Evolutionary conservation across 768 basidiomycete species (phyloP).

Genomic region (Lepiota brunneoincarnata): DNA sequence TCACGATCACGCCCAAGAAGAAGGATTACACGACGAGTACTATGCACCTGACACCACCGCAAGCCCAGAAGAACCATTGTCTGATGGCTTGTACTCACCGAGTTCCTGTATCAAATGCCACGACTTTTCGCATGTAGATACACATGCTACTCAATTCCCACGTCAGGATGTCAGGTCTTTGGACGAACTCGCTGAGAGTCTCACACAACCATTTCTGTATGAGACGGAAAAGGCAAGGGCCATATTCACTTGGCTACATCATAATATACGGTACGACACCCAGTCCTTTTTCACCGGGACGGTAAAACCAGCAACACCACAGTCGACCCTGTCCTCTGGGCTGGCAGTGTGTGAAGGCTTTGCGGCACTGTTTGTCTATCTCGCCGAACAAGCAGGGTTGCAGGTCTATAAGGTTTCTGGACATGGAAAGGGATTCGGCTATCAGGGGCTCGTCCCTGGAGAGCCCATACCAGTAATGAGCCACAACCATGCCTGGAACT

Average conservation of each 20-base stretch:
- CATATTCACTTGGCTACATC: constrained; percentile 46
- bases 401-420: constrained; percentile 40
- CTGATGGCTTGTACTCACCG: constrained; percentile 4
- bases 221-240: constrained; percentile 45
- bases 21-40: background rate
- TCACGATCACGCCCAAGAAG: background rate
- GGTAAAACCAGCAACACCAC: constrained; percentile 31
- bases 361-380: constrained; percentile 38
- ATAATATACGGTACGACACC: constrained; percentile 44
- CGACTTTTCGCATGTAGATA: constrained; percentile 40
- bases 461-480: constrained; percentile 33
- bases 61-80: background rate
- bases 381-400: constrained; percentile 37
- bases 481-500: constrained; percentile 49
- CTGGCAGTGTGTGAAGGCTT: constrained; percentile 51
- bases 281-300: constrained; percentile 42
- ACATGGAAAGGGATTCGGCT: constrained; percentile 47
- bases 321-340: constrained; percentile 37
- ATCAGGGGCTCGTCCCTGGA: constrained; percentile 27
- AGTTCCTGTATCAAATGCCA: constrained; percentile 40
- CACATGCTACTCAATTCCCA: constrained; percentile 42
- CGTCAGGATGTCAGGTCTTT: constrained; percentile 36
- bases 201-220: constrained; percentile 38
- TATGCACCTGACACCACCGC: constrained; percentile 8
- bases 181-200: constrained; percentile 35